Percentiles rank a stretch among this genome's conserved stretches.
These are phyloP conservation scores for Cyclotella sp. DNA, from an alignment of 108 stramenopile species.

Conservation along the genomic window DNA sequence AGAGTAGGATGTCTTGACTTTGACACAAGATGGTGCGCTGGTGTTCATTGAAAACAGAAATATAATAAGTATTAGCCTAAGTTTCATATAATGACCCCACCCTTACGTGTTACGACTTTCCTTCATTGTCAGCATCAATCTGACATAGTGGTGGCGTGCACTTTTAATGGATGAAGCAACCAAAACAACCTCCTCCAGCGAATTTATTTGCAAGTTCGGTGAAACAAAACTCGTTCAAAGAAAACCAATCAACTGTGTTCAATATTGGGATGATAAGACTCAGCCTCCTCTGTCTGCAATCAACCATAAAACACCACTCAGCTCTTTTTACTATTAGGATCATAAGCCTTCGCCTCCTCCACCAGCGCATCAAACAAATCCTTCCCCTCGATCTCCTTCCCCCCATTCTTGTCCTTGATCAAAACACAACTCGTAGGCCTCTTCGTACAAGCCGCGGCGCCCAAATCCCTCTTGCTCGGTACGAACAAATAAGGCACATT, in stretches of 20 bases:
- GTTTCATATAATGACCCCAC: too few species aligned
- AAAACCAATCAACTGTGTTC: slow-evolving; percentile 1
- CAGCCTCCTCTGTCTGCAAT: slow-evolving; percentile 79
- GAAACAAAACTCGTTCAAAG: background rate
- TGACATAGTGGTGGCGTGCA: too few species aligned
- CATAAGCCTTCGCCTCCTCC: slow-evolving; percentile 87
- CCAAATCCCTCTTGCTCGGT: slow-evolving; percentile 95
- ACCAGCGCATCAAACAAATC: slow-evolving; percentile 88
- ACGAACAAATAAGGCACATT: slow-evolving; percentile 97
- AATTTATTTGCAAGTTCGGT: too few species aligned
- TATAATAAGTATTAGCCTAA: too few species aligned
- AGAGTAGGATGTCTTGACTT: too few species aligned
- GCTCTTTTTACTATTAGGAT: slow-evolving; percentile 49
- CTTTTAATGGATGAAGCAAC: too few species aligned
- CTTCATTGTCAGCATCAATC: too few species aligned
- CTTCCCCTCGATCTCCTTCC: slow-evolving; percentile 79
- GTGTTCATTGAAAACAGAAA: too few species aligned
- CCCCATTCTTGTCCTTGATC: slow-evolving; percentile 74
- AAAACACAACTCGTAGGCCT: slow-evolving; percentile 96
- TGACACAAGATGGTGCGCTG: too few species aligned
- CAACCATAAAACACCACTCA: background rate
- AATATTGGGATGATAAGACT: slow-evolving; percentile 71
- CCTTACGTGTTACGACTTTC: too few species aligned
- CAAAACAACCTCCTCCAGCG: too few species aligned
- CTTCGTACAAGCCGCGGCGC: slow-evolving; percentile 97